Evolutionary conservation across 768 basidiomycete genomes (phyloP).

Genomic region (Tephrocybe sp.): DNA sequence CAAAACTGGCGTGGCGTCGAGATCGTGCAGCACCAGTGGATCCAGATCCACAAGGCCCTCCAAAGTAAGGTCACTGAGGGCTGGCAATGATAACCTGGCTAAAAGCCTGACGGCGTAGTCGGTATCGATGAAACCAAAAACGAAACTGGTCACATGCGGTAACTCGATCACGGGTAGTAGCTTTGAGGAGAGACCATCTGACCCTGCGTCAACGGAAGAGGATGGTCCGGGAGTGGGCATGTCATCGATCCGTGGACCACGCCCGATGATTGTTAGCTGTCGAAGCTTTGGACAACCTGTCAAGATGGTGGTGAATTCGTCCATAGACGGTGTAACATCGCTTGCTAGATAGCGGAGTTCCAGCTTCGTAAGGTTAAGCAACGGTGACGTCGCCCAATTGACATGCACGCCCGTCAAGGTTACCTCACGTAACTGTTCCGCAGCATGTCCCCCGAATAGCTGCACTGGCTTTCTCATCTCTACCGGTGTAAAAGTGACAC

Average conservation of each 20-base stretch:
- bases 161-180: constrained; percentile 23
- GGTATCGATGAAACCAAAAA: constrained; percentile 45
- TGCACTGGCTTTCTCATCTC: constrained; percentile 37
- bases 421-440: constrained; percentile 37
- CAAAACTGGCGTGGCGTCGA: constrained; percentile 37
- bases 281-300: constrained; percentile 39
- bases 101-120: constrained; percentile 38
- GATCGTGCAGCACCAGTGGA: constrained; percentile 23
- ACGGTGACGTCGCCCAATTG: constrained; percentile 44
- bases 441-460: constrained; percentile 42
- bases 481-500: constrained; percentile 44
- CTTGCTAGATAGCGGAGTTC: constrained; percentile 57
- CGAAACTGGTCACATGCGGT: constrained; percentile 30
- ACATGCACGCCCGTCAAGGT: constrained; percentile 58
- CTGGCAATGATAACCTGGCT: constrained; percentile 37
- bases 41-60: constrained; percentile 45
- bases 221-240: neutral
- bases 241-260: constrained; percentile 43
- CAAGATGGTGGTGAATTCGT: constrained; percentile 45
- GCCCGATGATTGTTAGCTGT: constrained; percentile 49
- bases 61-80: constrained; percentile 35
- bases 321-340: constrained; percentile 54
- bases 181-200: neutral
- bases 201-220: neutral
- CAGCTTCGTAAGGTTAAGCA: constrained; percentile 44